Conservation (phyloP, 148 eudicot species). For the Rhododendron griersonianum region DNA sequence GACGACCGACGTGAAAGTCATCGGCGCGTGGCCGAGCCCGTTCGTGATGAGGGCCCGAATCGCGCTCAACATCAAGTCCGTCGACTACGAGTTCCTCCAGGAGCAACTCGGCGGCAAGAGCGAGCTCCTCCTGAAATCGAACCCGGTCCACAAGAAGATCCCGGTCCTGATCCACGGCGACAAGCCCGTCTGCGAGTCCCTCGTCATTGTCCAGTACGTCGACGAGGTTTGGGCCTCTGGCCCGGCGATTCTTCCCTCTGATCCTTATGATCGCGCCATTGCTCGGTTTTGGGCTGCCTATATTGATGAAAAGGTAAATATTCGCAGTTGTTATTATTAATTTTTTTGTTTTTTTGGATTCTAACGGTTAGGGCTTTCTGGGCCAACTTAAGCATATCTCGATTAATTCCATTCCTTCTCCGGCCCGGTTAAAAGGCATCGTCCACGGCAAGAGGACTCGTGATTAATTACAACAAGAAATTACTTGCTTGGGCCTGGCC, state of each 20-base stretch:
- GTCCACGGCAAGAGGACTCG: too few relatives aligned
- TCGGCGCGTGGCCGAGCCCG: conserved; percentile 21
- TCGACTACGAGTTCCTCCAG: conserved; percentile 16
- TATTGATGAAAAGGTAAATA: conserved; percentile 52
- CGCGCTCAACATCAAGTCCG: conserved; percentile 24
- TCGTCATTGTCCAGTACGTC: conserved; percentile 58
- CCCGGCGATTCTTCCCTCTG: conserved; percentile 51
- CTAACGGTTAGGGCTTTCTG: too few relatives aligned
- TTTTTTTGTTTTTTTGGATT: too few relatives aligned
- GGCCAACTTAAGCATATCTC: too few relatives aligned
- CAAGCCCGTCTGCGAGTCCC: conserved; percentile 57
- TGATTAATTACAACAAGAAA: too few relatives aligned
- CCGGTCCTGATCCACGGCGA: conserved; percentile 61
- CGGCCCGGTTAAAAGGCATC: too few relatives aligned
- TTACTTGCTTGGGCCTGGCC: too few relatives aligned
- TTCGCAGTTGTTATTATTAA: neutral
- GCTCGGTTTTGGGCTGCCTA: conserved; percentile 73
- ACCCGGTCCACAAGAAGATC: conserved; percentile 68
- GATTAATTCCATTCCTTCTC: too few relatives aligned
- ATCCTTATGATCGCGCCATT: conserved; percentile 66
- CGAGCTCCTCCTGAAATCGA: conserved; percentile 61
- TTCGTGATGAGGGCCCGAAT: conserved; percentile 22
- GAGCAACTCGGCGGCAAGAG: conserved; percentile 27
- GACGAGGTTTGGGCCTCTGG: conserved; percentile 55
- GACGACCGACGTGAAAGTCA: conserved; percentile 10